Evolutionary conservation across 768 basidiomycete species (phyloP).

Genomic region (Megacollybia marginata): DNA sequence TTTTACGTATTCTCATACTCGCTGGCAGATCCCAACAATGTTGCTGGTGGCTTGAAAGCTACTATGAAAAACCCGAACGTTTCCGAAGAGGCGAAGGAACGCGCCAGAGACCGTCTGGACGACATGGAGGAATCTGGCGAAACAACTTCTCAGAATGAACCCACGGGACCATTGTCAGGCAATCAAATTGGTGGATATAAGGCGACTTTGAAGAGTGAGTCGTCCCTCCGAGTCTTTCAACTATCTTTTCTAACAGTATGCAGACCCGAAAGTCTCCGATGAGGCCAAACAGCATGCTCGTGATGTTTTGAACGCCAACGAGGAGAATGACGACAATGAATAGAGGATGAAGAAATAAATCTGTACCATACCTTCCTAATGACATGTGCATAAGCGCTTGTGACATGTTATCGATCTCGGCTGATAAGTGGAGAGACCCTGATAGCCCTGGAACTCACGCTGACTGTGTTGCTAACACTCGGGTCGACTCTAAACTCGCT

Average conservation of each 20-base stretch:
- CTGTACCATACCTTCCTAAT: too few relatives aligned
- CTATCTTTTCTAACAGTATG: not conserved
- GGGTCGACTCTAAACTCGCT: too few relatives aligned
- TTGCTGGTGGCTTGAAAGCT: constrained; percentile 51
- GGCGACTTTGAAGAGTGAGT: constrained; percentile 21
- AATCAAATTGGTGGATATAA: constrained; percentile 22
- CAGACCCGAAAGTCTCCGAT: constrained; percentile 2
- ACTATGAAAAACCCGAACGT: constrained; percentile 51
- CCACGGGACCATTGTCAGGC: constrained; percentile 6
- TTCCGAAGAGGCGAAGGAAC: constrained; percentile 44
- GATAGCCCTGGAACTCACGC: too few relatives aligned
- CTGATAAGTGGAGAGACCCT: too few relatives aligned
- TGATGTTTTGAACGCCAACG: not conserved
- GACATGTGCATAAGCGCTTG: too few relatives aligned
- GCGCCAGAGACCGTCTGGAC: constrained; percentile 37
- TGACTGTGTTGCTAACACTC: too few relatives aligned
- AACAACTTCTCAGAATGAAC: not conserved
- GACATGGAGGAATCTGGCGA: constrained; percentile 17
- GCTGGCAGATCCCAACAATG: constrained; percentile 20
- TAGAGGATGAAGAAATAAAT: too few relatives aligned
- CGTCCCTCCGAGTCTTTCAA: too few relatives aligned
- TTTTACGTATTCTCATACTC: too few relatives aligned
- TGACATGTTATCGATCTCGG: too few relatives aligned
- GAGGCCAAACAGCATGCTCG: constrained; percentile 9
- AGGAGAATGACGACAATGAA: not conserved